Evolutionary conservation across 768 basidiomycete genomes (phyloP), one percentile per base, ranked within the genome.

Genomic region (Mycena maculata): DNA sequence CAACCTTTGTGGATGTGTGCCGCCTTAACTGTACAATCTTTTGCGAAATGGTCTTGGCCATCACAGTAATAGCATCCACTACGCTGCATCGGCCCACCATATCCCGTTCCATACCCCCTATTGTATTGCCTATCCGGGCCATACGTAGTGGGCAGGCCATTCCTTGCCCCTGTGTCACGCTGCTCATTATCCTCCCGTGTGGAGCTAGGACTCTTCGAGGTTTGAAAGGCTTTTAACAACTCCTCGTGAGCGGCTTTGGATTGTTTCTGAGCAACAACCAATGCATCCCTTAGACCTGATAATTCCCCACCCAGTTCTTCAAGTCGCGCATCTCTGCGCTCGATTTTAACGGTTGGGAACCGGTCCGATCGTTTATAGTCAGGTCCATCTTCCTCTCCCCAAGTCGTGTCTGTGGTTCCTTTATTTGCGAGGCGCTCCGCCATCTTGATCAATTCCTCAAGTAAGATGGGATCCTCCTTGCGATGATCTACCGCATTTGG

Each of bases 51-150:
- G 27, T 63, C 62, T 7, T 31, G 30, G 2, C 50, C 62, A 11
- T 63, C 62, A 53, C 63, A 64, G n/a, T 64, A 59, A 23, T 58
- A 65, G 31, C 64, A 65, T 12, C 42, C 50, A 25, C 31, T 41
- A 27, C 64, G 49, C 33, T 58, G 57, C n/a, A 22, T 33, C 18
- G 4, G n/a, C 22, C 27, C 28, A 20, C 18, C 20, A 36, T 36
- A 36, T 9, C 60, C 39, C 18, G 23, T 31, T n/a, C 47, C 55
- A 31, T 45, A 38, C 18, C 57, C 57, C 12, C 57, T 33, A 28
- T 27, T 18, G 11, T 5, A 53, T 22, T 52, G 58, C 18, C 58
- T 41, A 15, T 66, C 58, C 20, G 48, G 23, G 6, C 42, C 52
- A 15, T 66, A 55, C 2, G 52, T 18, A 28, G 60, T 66, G 11